Evolutionary conservation across 768 basidiomycete species (phyloP), one percentile per base, ranked within the genome.

Genomic region (Pleurotus sapidus): DNA sequence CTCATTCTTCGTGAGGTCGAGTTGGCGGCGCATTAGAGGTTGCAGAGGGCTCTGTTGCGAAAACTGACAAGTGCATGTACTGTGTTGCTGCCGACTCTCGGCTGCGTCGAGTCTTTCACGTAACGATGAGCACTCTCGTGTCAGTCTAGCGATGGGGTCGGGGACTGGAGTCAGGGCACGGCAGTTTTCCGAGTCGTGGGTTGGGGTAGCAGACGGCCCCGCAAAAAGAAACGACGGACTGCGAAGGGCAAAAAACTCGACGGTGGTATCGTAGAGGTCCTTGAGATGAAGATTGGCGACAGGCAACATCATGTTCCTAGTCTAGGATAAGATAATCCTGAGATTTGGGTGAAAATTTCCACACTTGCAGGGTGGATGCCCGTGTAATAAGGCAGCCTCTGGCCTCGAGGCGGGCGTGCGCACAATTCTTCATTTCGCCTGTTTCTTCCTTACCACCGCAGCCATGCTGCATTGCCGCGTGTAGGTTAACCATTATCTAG

Each of bases 221-320:
- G 50, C 61, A 17, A 63, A 62, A 30, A 73, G 68, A 51, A 71
- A 69, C 39, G 72, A 61, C 30, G 77, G 74, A 59, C 67, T 74
- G 55, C 73, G 78, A 56, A 79, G 74, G 59, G 78, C 70, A 63
- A 86, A 79, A 75, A 82, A 84, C 66, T 83, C 83, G 75, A 83
- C 76, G 48, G 84, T 82, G 43, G 77, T 76, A 67, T 79, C 74
- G 73, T 82, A 80, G 64, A 83, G 69, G 49, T 60, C 63, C 46
- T 57, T 70, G 71, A 81, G 75, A 70, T 78, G 74, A 59, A 77
- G 55, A 72, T 77, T 76, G 62, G 76, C 73, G 66, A 73, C 68
- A 65, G 78, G 73, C 61, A 77, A 71, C 79, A 79, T 79, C 55
- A 64, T 54, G 67, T 61, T 63, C 63, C 62, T 68, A 72, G 68